Evolutionary conservation across 345 rosid genomes (phyloP), one percentile per base, ranked within the genome.

Genomic region (Alliaria petiolata): DNA sequence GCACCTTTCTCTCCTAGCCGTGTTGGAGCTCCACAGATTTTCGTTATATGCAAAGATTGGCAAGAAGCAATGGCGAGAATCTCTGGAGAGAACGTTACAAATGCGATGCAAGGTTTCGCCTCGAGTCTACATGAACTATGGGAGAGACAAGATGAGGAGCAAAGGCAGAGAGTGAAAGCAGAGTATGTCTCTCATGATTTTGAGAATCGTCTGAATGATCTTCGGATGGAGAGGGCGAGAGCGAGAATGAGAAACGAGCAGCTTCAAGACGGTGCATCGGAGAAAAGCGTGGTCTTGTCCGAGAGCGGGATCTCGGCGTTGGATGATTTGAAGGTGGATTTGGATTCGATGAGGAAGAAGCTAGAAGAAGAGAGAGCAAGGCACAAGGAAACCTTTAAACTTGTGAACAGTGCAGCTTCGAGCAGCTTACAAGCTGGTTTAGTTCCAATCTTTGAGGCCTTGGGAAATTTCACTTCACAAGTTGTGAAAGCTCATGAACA

Each of bases 61-160:
- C 79, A 61, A 80, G 91, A 89, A 50, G 92, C 91, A 9, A 84
- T 89, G 83, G 84, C 26, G 31, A 74, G 84, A 72, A 77, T 91
- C 71, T 89, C 97, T 2, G 93, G 87, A 67, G 80, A 85, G 56
- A 82, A 71, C 8, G 97, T 95, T 8, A 71, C 85, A 12, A 78
- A 67, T 26, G 85, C 91, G 1, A 86, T 91, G 90, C 76, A 83
- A 61, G 74, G 84, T 0, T 95, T 95, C 64, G 91, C 95, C 40
- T 80, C 84, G 3, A 81, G 77, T 57, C 72, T 95, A 35, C 99
- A 78, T 55, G 85, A 84, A 52, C 67, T 89, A 40, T 91, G 97
- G 96, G 97, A 91, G 75, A 87, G 84, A 52, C 97, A 91, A 68
- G 96, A 86, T 11, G 96, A 87, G 77, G 97, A 89, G 81, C 91